These are phyloP conservation scores for Hamamelis virginiana DNA, from an alignment of 164 flowering plant species.

Conservation along the genomic window DNA sequence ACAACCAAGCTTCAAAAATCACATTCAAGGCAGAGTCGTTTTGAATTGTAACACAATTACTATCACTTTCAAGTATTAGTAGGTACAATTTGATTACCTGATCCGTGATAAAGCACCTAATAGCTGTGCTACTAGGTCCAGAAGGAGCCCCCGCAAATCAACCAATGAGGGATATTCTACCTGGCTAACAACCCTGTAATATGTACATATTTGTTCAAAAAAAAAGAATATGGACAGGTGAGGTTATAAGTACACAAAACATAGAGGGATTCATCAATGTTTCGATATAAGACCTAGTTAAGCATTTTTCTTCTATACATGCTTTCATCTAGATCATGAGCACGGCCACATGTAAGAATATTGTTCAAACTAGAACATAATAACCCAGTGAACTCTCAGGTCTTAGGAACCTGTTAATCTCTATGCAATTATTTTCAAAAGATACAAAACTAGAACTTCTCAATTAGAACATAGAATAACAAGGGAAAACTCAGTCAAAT, in stretches of 20 bases:
- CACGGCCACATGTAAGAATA: not conserved
- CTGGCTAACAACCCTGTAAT: conserved; percentile 96
- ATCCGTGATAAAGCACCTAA: conserved; percentile 97
- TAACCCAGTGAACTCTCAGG: not conserved
- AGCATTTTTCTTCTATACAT: not conserved
- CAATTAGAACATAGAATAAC: not conserved
- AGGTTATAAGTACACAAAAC: not conserved
- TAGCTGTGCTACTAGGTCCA: conserved; percentile 95
- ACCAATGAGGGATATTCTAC: conserved; percentile 93
- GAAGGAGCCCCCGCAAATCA: conserved; percentile 90
- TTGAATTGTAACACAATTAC: not conserved
- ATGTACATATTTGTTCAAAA: conserved; percentile 5
- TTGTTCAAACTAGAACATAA: not conserved
- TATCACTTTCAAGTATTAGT: not conserved
- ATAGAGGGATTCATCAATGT: not conserved
- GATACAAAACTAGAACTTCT: not conserved
- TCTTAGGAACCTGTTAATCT: not conserved
- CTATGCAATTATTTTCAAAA: not conserved
- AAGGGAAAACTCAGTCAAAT: no score
- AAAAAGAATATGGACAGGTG: not conserved
- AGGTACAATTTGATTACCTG: conserved; percentile 49
- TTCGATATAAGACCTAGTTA: not conserved
- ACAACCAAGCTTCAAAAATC: not conserved
- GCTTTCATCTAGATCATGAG: not conserved
- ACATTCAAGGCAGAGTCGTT: not conserved